Base-by-base conservation (phyloP, 768 basidiomycete genomes). In the Artomyces pyxidatus region DNA sequence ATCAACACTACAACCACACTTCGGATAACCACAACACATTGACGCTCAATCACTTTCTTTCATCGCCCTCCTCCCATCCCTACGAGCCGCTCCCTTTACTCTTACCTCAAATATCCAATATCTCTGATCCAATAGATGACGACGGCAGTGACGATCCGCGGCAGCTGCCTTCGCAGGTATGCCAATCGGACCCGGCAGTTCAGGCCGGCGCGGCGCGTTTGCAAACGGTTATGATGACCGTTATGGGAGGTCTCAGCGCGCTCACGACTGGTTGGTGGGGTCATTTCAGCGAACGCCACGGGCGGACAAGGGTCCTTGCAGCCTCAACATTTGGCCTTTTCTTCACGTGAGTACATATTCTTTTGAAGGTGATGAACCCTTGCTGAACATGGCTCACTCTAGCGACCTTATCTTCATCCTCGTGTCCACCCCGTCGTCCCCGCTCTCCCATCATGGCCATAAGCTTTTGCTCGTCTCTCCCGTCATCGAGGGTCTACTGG, bases 251-350 rank as follows among this genome's bases (percentile, higher is more conserved):
- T 6, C 71, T 96, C 35, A 85, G 87, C 45, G 88, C 88, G 1
- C 67, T 89, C 41, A 88, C 86, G 4, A 89, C 89, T 0, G 88
- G 86, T 0, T 87, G 83, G 68, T 96, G 92, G 92, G 88, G 88
- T 45, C 76, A 80, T 42, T 77, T 82, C 37, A 83, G 87, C 9
- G 91, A 94, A 62, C 66, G 72, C 8, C 68, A 81, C 54, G 92
- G 92, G 9, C 75, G 92, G 29, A 91, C 83, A 42, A 76, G 75
- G 22, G 77, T 94, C 38, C 76, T 94, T 49, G 76, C 77, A 2
- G 63, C 80, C 14, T 76, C 83, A 30, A 71, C 85, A 6, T 52
- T 81, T 17, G 90, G 92, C 14, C 72, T 91, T 1, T 71, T 89
- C 47, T 65, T 78, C 55, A 86, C 84, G 91, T 89, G 59, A 49